These are phyloP conservation scores for Ruellia speciosa DNA, from an alignment of 305 asterid genomes.

Conservation along the genomic window DNA sequence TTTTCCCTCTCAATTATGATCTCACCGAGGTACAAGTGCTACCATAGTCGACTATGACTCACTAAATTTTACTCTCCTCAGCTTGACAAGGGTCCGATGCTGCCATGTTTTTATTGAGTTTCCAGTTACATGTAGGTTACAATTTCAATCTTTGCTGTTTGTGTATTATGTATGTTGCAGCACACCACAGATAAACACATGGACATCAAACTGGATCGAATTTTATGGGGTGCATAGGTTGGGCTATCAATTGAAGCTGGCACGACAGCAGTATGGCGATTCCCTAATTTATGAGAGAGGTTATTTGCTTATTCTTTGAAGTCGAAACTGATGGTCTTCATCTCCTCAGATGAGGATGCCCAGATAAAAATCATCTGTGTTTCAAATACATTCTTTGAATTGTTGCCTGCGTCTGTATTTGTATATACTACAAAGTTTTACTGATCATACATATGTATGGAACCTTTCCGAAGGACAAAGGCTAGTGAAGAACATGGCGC, in stretches of 20 bases:
- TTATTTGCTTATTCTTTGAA: constrained; percentile 6
- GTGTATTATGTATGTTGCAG: constrained; percentile 38
- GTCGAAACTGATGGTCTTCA: no score
- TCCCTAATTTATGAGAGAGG: constrained; percentile 81
- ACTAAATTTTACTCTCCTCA: no score
- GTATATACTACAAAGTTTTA: not conserved
- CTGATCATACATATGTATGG: not conserved
- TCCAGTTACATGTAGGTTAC: not conserved
- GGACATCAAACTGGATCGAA: constrained; percentile 84
- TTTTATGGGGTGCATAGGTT: constrained; percentile 81
- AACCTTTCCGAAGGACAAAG: constrained; percentile 47
- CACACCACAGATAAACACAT: constrained; percentile 89
- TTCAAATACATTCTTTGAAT: no score
- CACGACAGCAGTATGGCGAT: constrained; percentile 72
- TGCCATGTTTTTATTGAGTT: no score
- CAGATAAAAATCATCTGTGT: no score
- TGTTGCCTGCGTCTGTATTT: not conserved
- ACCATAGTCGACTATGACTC: no score
- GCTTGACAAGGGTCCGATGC: no score
- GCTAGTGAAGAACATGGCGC: constrained; percentile 71
- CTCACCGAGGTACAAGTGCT: no score
- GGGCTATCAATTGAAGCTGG: constrained; percentile 80
- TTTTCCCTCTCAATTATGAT: no score
- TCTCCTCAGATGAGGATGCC: no score
- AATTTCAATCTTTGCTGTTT: constrained; percentile 1